Conservation (phyloP, 1,284 basidiomycete species). For the Hypsizygus ulmarius region DNA sequence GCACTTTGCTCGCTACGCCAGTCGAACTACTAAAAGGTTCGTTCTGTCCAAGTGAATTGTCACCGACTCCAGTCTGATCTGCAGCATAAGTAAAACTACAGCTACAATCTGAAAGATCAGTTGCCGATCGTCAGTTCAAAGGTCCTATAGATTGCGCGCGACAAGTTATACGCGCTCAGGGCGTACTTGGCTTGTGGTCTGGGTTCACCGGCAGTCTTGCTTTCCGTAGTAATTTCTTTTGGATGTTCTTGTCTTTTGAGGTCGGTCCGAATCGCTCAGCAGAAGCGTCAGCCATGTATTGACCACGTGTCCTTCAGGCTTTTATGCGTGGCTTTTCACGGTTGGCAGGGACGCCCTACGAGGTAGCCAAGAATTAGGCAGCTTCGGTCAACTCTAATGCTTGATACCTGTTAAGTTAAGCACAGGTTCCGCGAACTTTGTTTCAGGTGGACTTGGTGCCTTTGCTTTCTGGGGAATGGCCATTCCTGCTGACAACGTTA, state of each 20-base stretch:
- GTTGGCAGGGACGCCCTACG: slow-evolving; percentile 51
- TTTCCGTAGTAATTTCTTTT: slow-evolving; percentile 64
- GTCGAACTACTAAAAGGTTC: slow-evolving; percentile 71
- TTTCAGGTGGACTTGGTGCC: slow-evolving; percentile 64
- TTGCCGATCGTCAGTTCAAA: slow-evolving; percentile 58
- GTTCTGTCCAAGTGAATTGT: slow-evolving; percentile 4
- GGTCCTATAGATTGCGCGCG: slow-evolving; percentile 61
- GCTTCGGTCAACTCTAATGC: neutral
- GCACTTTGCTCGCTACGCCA: slow-evolving; percentile 67
- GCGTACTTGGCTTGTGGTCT: slow-evolving; percentile 58
- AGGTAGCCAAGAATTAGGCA: slow-evolving; percentile 35
- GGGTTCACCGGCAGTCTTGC: slow-evolving; percentile 63
- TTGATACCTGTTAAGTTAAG: slow-evolving; percentile 43
- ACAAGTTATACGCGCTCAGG: slow-evolving; percentile 55
- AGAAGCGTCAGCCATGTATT: neutral
- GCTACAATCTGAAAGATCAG: slow-evolving; percentile 61
- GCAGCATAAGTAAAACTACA: slow-evolving; percentile 65
- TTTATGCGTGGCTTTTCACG: slow-evolving; percentile 57
- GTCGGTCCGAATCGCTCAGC: slow-evolving; percentile 27
- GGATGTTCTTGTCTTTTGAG: slow-evolving; percentile 68
- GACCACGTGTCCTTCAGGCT: slow-evolving; percentile 34
- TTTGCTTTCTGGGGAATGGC: slow-evolving; percentile 68
- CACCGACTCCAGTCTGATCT: slow-evolving; percentile 5
- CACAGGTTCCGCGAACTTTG: slow-evolving; percentile 63
- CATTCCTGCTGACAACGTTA: slow-evolving; percentile 76